These are phyloP conservation scores for Nemania abortiva DNA, from an alignment of 2,329 filamentous ascomycete genomes.

Conservation along the genomic window DNA sequence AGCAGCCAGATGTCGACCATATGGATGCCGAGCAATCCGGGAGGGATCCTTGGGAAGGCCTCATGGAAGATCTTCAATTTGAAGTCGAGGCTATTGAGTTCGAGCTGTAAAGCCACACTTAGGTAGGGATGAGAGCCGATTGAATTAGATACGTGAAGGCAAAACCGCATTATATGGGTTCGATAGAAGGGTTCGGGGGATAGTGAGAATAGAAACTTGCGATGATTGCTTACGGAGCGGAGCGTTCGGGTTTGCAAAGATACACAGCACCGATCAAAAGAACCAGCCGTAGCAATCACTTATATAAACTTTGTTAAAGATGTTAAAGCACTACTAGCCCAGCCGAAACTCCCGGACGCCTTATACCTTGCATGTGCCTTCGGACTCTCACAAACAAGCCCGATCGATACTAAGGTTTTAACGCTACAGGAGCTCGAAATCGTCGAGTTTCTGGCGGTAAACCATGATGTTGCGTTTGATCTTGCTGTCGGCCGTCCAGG, in stretches of 20 bases:
- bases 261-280: not conserved
- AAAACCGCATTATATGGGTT: too few relatives aligned
- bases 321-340: constrained; percentile 10
- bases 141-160: too few relatives aligned
- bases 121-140: too few relatives aligned
- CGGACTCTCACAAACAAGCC: not conserved
- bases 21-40: too few relatives aligned
- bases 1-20: too few relatives aligned
- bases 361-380: constrained; percentile 25
- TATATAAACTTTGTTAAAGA: not conserved
- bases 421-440: constrained; percentile 84
- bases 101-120: too few relatives aligned
- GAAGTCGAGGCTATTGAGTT: too few relatives aligned
- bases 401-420: not conserved
- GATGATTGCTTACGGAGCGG: not conserved
- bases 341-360: constrained; percentile 43
- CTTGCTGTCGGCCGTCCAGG: constrained; percentile 96
- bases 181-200: too few relatives aligned
- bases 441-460: constrained; percentile 94
- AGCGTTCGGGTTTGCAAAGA: not conserved
- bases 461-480: constrained; percentile 96
- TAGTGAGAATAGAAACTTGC: too few relatives aligned
- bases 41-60: too few relatives aligned
- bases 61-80: too few relatives aligned
- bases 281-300: not conserved